A percentile compares a stretch with the other conserved stretches of the same genome.
These are phyloP conservation scores for Williopsis jadinii DNA, from an alignment of 1,139 yeast genomes.

Conservation along the genomic window DNA sequence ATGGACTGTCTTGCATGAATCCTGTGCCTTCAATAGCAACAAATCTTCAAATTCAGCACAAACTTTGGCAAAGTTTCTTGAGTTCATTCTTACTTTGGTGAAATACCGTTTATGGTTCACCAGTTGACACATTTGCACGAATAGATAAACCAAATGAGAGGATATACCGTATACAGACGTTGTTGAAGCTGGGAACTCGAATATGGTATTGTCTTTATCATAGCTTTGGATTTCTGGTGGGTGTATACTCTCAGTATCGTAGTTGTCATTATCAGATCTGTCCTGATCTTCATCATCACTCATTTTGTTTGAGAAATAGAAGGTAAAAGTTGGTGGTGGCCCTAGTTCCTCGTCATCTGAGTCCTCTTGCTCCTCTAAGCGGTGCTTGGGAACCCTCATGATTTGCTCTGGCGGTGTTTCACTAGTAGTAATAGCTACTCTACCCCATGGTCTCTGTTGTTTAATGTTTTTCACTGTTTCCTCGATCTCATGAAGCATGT, in stretches of 20 bases:
- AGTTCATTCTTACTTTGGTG: constrained; percentile 4
- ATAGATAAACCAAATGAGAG: constrained; percentile 8
- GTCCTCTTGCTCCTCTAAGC: constrained; percentile 3
- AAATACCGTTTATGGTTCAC: constrained; percentile 19
- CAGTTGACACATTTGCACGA: constrained; percentile 13
- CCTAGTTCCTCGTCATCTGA: constrained; percentile 13
- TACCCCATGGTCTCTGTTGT: constrained; percentile 1
- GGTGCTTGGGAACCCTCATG: constrained; percentile 15
- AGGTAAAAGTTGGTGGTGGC: constrained; percentile 18
- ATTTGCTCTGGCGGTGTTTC: constrained; percentile 20
- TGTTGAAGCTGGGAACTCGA: not conserved
- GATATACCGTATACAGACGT: constrained; percentile 14
- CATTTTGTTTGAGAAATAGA: constrained; percentile 12
- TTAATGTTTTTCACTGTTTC: not conserved
- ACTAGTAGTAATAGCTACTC: constrained; percentile 9
- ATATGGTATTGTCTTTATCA: constrained; percentile 1
- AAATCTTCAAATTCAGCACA: constrained; percentile 21
- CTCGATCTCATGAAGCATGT: constrained; percentile 8
- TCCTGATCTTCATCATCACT: constrained; percentile 3
- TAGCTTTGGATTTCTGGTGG: constrained; percentile 3
- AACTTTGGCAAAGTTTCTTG: constrained; percentile 21
- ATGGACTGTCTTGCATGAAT: constrained; percentile 1
- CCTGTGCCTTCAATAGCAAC: constrained; percentile 6
- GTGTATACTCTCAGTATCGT: constrained; percentile 3
- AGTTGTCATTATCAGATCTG: constrained; percentile 1